Percentiles rank a stretch among this genome's conserved stretches.
Conservation (phyloP, 2,329 filamentous ascomycete genomes). For the Phaeosphaeria sp. region DNA sequence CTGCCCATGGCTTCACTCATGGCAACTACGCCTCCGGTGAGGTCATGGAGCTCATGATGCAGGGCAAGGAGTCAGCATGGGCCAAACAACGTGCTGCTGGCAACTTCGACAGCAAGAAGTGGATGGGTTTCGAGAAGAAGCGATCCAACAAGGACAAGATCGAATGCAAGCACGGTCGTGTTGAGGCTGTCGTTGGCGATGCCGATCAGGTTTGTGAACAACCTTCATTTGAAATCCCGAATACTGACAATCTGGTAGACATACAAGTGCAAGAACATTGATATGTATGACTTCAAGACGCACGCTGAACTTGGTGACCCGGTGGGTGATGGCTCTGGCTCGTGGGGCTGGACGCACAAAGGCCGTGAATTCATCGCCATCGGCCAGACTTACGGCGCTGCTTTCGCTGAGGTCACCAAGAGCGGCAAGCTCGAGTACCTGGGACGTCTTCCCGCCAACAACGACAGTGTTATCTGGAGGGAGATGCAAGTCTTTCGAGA, state of each 20-base stretch:
- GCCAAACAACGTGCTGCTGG: constrained; percentile 40
- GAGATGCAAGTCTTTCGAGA: constrained; percentile 57
- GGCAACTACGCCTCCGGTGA: constrained; percentile 42
- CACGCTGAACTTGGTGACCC: constrained; percentile 61
- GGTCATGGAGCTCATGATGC: constrained; percentile 46
- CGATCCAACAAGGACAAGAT: constrained; percentile 35
- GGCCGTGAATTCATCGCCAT: constrained; percentile 64
- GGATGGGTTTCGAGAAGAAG: constrained; percentile 40
- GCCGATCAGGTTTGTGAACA: constrained; percentile 31
- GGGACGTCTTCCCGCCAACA: constrained; percentile 59
- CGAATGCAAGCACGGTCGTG: constrained; percentile 44
- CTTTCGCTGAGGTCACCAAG: constrained; percentile 59
- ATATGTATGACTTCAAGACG: constrained; percentile 64
- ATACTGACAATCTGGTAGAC: constrained; percentile 18
- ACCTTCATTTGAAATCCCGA: background rate
- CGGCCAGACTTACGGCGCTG: constrained; percentile 63
- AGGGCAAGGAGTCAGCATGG: constrained; percentile 44
- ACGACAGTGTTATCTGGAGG: constrained; percentile 57
- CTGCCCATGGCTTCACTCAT: constrained; percentile 35
- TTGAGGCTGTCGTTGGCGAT: constrained; percentile 47
- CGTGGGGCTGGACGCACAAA: constrained; percentile 61
- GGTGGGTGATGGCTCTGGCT: constrained; percentile 51
- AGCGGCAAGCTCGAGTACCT: constrained; percentile 60
- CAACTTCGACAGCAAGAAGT: constrained; percentile 39
- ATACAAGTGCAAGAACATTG: constrained; percentile 54